These are phyloP conservation scores for Raffaelea albimanens DNA, from an alignment of 2,329 filamentous ascomycete genomes.

Conservation along the genomic window DNA sequence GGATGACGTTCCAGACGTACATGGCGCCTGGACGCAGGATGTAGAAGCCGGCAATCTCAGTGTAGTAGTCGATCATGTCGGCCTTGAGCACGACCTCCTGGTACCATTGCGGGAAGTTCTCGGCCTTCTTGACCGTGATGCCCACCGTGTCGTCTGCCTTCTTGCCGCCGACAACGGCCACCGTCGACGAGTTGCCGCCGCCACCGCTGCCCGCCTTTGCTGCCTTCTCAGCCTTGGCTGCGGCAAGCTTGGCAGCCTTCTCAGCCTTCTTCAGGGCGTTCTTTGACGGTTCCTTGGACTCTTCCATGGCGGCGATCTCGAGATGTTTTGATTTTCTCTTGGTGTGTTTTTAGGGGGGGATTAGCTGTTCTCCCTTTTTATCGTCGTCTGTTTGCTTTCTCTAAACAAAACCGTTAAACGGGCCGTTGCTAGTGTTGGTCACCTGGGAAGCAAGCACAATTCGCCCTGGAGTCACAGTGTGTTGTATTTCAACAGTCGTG, in stretches of 20 bases:
- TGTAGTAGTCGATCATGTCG: constrained; percentile 94
- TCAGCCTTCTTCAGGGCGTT: constrained; percentile 57
- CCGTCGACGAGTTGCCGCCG: constrained; percentile 29
- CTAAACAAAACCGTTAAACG: too few relatives aligned
- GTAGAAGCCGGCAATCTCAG: constrained; percentile 91
- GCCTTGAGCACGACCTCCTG: constrained; percentile 95
- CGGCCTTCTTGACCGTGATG: constrained; percentile 75
- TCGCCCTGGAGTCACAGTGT: too few relatives aligned
- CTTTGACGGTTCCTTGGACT: constrained; percentile 40
- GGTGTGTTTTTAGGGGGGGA: too few relatives aligned
- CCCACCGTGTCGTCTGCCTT: constrained; percentile 66
- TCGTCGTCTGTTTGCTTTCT: too few relatives aligned
- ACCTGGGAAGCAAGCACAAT: too few relatives aligned
- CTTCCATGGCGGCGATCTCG: constrained; percentile 10
- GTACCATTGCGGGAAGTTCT: constrained; percentile 92
- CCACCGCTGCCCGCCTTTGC: constrained; percentile 43
- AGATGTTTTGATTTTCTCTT: background rate
- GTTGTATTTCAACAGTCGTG: background rate
- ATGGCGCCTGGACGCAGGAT: constrained; percentile 64
- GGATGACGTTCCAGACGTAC: constrained; percentile 56
- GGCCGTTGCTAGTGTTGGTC: too few relatives aligned
- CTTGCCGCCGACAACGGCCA: constrained; percentile 48
- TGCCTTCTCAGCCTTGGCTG: constrained; percentile 52
- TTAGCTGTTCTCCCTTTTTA: too few relatives aligned
- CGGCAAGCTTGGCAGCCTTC: constrained; percentile 51